Evolutionary conservation across 2,329 filamentous ascomycete species (phyloP).

Genomic region (Epichloe sp.): DNA sequence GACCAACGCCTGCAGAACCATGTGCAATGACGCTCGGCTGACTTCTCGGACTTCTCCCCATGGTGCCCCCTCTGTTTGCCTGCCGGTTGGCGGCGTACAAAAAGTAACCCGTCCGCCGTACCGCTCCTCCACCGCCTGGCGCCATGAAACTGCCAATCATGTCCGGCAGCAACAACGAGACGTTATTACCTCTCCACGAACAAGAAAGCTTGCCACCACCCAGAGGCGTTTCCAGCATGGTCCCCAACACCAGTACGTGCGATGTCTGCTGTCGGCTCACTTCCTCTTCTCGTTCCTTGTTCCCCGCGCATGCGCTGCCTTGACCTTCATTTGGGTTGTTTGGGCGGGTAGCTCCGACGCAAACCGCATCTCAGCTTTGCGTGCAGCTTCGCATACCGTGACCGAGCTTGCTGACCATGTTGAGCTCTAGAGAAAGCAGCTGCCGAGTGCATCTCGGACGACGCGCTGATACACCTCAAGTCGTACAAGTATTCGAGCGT

Average conservation of each 20-base stretch:
- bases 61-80: too few relatives aligned
- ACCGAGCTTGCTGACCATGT: slow-evolving; percentile 1
- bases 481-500: slow-evolving; percentile 96
- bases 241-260: slow-evolving; percentile 21
- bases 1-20: too few relatives aligned
- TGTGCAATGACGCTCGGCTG: too few relatives aligned
- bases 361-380: neutral
- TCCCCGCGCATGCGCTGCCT: neutral
- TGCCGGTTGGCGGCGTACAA: neutral
- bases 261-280: neutral
- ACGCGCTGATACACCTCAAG: slow-evolving; percentile 81
- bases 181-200: slow-evolving; percentile 20
- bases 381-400: neutral
- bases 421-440: slow-evolving; percentile 32
- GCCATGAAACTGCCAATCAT: slow-evolving; percentile 12
- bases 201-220: slow-evolving; percentile 13
- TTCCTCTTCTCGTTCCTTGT: neutral
- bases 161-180: slow-evolving; percentile 18
- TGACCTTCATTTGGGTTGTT: neutral
- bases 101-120: neutral
- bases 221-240: slow-evolving; percentile 18
- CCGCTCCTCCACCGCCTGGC: slow-evolving; percentile 7
- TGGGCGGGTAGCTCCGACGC: neutral
- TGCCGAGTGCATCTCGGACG: slow-evolving; percentile 71
- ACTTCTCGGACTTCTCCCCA: too few relatives aligned